Percentiles rank a stretch among this genome's conserved stretches.
Evolutionary conservation across 139 green algal species (phyloP).

Genomic region (Chlamydomonas incerta): DNA sequence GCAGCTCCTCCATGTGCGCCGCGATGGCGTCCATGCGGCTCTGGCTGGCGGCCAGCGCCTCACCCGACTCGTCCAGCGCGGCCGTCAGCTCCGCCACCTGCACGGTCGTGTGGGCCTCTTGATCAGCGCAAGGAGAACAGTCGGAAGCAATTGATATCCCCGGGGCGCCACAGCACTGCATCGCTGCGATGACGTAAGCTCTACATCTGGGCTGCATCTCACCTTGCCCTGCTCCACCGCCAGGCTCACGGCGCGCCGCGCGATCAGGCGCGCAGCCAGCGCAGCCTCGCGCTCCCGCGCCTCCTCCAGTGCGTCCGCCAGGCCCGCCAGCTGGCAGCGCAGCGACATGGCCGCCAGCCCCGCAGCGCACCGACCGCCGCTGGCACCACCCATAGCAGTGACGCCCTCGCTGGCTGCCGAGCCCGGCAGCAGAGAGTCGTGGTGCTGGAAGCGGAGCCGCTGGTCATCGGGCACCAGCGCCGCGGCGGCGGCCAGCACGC

Average conservation of each 20-base stretch:
- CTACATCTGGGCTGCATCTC: too few relatives aligned
- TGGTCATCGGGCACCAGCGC: too few relatives aligned
- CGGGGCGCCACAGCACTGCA: too few relatives aligned
- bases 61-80: not conserved
- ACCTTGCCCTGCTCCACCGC: not conserved
- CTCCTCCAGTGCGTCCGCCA: constrained; percentile 2
- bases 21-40: not conserved
- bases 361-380: not conserved
- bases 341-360: not conserved
- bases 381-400: not conserved
- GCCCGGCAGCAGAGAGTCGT: too few relatives aligned
- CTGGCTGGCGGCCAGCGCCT: not conserved
- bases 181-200: too few relatives aligned
- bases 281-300: constrained; percentile 9
- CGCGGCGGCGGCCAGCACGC: too few relatives aligned
- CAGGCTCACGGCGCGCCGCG: constrained; percentile 5
- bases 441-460: too few relatives aligned
- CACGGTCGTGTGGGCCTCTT: too few relatives aligned
- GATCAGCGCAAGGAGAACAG: too few relatives aligned
- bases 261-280: constrained; percentile 34
- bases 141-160: too few relatives aligned
- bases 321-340: not conserved
- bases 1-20: not conserved
- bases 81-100: not conserved
- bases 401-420: too few relatives aligned